These are phyloP conservation scores for Candida sithepensis DNA, from an alignment of 805 yeast species.

Conservation along the genomic window DNA sequence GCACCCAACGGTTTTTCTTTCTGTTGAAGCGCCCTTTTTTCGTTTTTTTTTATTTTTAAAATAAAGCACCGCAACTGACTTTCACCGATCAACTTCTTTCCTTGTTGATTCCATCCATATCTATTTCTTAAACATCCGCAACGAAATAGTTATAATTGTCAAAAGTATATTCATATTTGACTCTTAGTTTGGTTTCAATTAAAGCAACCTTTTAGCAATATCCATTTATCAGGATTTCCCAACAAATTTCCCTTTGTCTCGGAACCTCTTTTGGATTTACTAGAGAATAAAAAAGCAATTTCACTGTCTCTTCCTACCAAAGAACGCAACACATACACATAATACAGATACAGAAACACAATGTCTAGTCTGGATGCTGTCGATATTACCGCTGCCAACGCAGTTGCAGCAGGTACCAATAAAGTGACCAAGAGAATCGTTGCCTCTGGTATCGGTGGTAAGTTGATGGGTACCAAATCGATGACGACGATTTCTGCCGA, in stretches of 20 bases:
- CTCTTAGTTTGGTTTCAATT: background rate
- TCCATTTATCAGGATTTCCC: background rate
- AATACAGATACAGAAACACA: too few relatives aligned
- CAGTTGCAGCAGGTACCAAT: slow-evolving; percentile 79
- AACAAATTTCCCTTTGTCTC: background rate
- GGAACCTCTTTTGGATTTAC: too few relatives aligned
- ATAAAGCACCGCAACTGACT: background rate
- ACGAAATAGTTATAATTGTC: too few relatives aligned
- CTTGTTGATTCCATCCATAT: background rate
- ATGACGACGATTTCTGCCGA: slow-evolving; percentile 67
- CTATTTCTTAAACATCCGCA: too few relatives aligned
- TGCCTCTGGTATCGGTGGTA: slow-evolving; percentile 73
- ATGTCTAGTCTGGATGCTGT: slow-evolving; percentile 34
- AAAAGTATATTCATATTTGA: too few relatives aligned
- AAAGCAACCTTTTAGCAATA: too few relatives aligned
- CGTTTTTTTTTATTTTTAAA: background rate
- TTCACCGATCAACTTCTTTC: background rate
- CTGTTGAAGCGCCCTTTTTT: background rate
- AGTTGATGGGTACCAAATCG: slow-evolving; percentile 76
- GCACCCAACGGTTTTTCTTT: background rate
- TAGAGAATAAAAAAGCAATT: too few relatives aligned
- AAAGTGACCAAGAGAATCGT: slow-evolving; percentile 67
- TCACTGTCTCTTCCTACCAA: too few relatives aligned
- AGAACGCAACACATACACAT: too few relatives aligned
- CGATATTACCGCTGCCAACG: slow-evolving; percentile 68